Conservation (phyloP, 2,329 filamentous ascomycete species). For the Coccinonectria pachysandricola region DNA sequence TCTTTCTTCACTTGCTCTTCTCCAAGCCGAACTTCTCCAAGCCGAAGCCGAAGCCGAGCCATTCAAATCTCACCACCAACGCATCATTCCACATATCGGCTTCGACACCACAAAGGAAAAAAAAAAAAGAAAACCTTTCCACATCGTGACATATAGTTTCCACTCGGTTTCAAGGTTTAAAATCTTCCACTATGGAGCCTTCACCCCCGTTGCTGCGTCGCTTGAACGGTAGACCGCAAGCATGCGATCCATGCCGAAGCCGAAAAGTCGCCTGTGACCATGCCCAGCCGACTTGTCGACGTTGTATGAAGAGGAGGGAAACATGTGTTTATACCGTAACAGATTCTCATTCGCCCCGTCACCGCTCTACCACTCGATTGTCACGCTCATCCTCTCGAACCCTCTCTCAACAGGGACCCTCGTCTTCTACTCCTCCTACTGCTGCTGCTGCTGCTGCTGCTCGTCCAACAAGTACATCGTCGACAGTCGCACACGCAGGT, state of each 20-base stretch:
- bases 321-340: conserved; percentile 27
- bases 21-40: conserved; percentile 7
- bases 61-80: neutral
- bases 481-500: too few species aligned
- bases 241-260: conserved; percentile 28
- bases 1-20: too few species aligned
- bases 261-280: conserved; percentile 36
- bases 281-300: conserved; percentile 27
- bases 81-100: conserved; percentile 2
- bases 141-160: too few species aligned
- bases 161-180: too few species aligned
- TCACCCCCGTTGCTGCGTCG: conserved; percentile 13
- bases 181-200: conserved; percentile 10
- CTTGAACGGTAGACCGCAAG: conserved; percentile 19
- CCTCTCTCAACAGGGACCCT: too few species aligned
- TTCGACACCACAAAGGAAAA: conserved; percentile 4
- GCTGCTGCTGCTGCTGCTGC: too few species aligned
- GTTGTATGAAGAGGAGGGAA: conserved; percentile 27
- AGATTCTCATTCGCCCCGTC: too few species aligned
- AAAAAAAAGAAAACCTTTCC: too few species aligned
- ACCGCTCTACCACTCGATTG: too few species aligned
- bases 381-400: too few species aligned
- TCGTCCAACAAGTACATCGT: too few species aligned
- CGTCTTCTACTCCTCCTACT: too few species aligned
- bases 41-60: conserved; percentile 4